phyloP scores from a whole-genome alignment of 176 grass and related monocot genomes.

The Eragrostis nindensis region DNA sequence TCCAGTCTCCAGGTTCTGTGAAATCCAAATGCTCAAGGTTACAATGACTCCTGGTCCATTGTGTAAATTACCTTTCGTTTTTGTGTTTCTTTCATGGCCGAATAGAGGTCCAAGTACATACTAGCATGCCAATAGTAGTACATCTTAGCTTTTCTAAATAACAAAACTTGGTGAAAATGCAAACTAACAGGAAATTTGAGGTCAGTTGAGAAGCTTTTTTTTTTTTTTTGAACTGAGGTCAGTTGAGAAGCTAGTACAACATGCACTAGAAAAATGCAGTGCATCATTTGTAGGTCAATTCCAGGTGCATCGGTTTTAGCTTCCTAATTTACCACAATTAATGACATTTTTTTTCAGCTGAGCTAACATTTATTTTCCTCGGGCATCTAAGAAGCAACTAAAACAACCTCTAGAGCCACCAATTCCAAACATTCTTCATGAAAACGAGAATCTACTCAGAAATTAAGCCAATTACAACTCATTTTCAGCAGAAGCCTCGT shows the following conservation, averaged over 20 bases:
- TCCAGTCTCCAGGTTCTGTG: neutral
- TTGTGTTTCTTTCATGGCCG: neutral
- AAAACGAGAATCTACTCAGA: neutral
- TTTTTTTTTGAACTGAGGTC: too few species aligned
- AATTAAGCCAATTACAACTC: neutral
- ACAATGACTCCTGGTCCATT: neutral
- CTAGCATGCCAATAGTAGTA: neutral
- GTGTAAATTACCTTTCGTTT: neutral
- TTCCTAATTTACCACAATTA: neutral
- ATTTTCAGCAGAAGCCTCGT: conserved; percentile 41
- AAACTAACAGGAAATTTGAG: neutral
- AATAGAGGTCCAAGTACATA: neutral
- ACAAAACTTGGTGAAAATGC: neutral
- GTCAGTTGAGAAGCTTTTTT: too few species aligned
- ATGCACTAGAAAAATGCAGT: neutral
- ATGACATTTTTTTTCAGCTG: neutral
- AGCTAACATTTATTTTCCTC: conserved; percentile 6
- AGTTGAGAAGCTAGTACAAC: conserved; percentile 1
- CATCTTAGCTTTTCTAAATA: neutral
- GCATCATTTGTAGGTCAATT: neutral
- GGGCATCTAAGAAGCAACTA: conserved; percentile 20
- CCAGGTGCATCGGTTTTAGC: neutral
- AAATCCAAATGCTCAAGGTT: neutral
- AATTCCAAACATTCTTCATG: conserved; percentile 10
- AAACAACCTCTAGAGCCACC: neutral